Evolutionary conservation across 2,329 filamentous ascomycete species (phyloP).

Genomic region (Cylindrodendrum hubeiense): DNA sequence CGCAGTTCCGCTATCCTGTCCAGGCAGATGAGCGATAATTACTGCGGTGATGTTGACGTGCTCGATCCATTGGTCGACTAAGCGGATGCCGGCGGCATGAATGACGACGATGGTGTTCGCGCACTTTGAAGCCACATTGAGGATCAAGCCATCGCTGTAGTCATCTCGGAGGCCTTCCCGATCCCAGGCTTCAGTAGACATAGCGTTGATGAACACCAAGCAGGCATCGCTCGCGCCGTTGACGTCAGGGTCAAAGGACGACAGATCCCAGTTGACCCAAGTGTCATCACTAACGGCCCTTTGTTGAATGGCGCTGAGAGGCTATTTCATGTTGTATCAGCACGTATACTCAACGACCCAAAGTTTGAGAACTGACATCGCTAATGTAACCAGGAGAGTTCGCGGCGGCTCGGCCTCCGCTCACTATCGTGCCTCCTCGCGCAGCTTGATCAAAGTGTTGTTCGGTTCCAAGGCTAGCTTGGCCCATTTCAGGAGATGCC

Average conservation of each 20-base stretch:
- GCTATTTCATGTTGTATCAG: conserved; percentile 50
- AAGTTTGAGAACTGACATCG: conserved; percentile 51
- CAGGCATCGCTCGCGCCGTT: conserved; percentile 65
- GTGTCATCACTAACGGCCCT: conserved; percentile 65
- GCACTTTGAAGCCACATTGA: conserved; percentile 70
- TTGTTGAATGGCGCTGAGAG: conserved; percentile 67
- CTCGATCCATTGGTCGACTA: conserved; percentile 73
- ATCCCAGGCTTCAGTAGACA: conserved; percentile 83
- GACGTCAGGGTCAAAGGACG: conserved; percentile 44
- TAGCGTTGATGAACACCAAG: conserved; percentile 86
- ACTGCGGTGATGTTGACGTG: conserved; percentile 74
- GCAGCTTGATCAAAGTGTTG: conserved; percentile 63
- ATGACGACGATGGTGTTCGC: conserved; percentile 74
- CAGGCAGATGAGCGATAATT: conserved; percentile 73
- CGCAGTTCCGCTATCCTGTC: conserved; percentile 72
- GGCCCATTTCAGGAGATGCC: conserved; percentile 59
- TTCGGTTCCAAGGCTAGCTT: conserved; percentile 57
- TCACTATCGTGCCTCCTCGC: conserved; percentile 63
- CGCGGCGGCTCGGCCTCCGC: conserved; percentile 64
- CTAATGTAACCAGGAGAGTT: conserved; percentile 63
- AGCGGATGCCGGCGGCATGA: conserved; percentile 71
- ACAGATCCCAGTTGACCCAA: conserved; percentile 63
- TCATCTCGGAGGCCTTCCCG: conserved; percentile 76
- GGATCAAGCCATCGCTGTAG: conserved; percentile 70
- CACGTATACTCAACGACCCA: no score